Percentiles rank a stretch among this genome's conserved stretches.
Conservation (phyloP, 805 yeast genomes). For the Schwanniomyces occidentalis region DNA sequence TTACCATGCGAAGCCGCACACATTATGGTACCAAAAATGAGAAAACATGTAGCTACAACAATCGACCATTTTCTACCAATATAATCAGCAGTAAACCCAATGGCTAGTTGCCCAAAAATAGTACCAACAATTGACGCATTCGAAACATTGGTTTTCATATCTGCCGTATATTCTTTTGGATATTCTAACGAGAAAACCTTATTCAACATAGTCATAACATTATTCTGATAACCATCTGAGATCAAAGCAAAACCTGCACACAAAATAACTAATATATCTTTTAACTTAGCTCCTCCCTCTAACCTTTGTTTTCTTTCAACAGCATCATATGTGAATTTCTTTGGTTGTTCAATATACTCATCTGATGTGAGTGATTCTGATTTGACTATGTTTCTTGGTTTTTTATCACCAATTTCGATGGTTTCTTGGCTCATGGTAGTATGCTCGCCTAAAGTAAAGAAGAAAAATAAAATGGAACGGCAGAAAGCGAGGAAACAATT, state of each 20-base stretch:
- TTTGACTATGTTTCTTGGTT: conserved; percentile 1
- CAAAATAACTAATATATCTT: conserved; percentile 46
- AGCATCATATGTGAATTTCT: conserved; percentile 29
- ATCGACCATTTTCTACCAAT: conserved; percentile 74
- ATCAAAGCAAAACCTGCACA: conserved; percentile 76
- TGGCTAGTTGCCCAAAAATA: conserved; percentile 64
- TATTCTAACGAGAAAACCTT: conserved; percentile 50
- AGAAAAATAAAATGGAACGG: no score
- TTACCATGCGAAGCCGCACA: conserved; percentile 73
- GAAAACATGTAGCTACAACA: conserved; percentile 57
- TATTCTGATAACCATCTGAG: conserved; percentile 78
- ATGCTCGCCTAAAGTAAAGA: no score
- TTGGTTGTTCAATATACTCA: no score
- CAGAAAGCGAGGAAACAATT: no score
- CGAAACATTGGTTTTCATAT: conserved; percentile 64
- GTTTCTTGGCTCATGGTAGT: no score
- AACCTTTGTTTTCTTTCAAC: conserved; percentile 32
- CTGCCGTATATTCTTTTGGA: conserved; percentile 44
- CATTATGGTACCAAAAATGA: conserved; percentile 62
- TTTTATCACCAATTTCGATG: not conserved
- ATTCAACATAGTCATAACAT: conserved; percentile 70
- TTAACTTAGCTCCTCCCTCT: conserved; percentile 21
- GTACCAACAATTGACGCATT: conserved; percentile 71
- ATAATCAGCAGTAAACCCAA: conserved; percentile 66
- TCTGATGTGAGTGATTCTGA: no score